These are phyloP conservation scores for Boletus vinaceobasis DNA, from an alignment of 768 basidiomycete species.

Conservation along the genomic window DNA sequence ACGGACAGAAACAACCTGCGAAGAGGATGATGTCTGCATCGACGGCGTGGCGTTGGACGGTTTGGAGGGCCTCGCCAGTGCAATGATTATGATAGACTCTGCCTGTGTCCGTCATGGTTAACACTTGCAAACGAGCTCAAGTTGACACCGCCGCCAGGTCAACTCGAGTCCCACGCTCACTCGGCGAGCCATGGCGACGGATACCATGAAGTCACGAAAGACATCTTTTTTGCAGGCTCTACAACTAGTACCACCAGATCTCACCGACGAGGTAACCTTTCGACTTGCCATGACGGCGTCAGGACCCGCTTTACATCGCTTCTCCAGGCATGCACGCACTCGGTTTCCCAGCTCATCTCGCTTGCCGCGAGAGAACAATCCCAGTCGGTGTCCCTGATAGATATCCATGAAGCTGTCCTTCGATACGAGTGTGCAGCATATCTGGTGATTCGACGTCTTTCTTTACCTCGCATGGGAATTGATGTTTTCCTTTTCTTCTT, in stretches of 20 bases:
- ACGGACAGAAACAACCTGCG: slow-evolving; percentile 73
- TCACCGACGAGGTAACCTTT: slow-evolving; percentile 23
- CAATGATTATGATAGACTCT: slow-evolving; percentile 39
- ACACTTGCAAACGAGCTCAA: too few relatives aligned
- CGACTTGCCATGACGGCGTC: neutral
- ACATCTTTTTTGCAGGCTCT: slow-evolving; percentile 17
- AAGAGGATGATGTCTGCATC: slow-evolving; percentile 63
- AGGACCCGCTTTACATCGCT: neutral
- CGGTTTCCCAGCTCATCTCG: slow-evolving; percentile 20
- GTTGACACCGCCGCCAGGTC: too few relatives aligned
- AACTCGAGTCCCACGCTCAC: neutral
- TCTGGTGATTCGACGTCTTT: slow-evolving; percentile 11
- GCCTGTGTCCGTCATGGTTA: slow-evolving; percentile 35
- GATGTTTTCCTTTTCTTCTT: neutral
- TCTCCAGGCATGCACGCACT: slow-evolving; percentile 14
- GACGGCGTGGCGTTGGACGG: slow-evolving; percentile 45
- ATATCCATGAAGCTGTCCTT: slow-evolving; percentile 14
- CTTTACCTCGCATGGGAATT: neutral
- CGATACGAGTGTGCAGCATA: slow-evolving; percentile 15
- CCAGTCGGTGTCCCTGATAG: slow-evolving; percentile 10
- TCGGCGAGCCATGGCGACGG: too few relatives aligned
- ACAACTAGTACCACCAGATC: slow-evolving; percentile 16
- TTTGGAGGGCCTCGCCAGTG: slow-evolving; percentile 54
- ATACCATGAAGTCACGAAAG: slow-evolving; percentile 6
- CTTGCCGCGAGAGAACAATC: slow-evolving; percentile 9